Evolutionary conservation across 148 eudicot genomes (phyloP).

Genomic region (Vaccinium macrocarpon): DNA sequence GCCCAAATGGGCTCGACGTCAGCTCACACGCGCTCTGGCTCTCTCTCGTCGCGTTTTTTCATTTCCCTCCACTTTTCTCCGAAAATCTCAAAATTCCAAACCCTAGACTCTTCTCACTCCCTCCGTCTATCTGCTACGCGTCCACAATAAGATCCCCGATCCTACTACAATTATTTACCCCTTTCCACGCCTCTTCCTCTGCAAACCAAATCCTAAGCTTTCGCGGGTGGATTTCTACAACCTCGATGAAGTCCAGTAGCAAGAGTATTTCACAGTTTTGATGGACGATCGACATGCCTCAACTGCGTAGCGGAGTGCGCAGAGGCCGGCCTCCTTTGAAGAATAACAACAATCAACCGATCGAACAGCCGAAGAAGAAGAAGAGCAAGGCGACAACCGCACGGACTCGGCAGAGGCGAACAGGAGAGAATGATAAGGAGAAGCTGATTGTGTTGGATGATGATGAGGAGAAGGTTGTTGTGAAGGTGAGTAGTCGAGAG

Average conservation of each 20-base stretch:
- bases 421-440: slow-evolving; percentile 23
- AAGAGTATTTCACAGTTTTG: slow-evolving; percentile 15
- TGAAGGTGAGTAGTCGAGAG: slow-evolving; percentile 24
- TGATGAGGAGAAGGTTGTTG: slow-evolving; percentile 27
- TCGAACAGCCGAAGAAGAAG: slow-evolving; percentile 17
- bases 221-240: neutral
- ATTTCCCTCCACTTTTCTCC: slow-evolving; percentile 30
- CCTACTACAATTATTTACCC: neutral
- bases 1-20: neutral
- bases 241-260: slow-evolving; percentile 8
- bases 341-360: neutral
- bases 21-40: neutral
- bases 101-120: slow-evolving; percentile 11
- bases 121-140: neutral
- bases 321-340: slow-evolving; percentile 45
- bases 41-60: neutral
- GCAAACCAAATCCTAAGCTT: neutral
- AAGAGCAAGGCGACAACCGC: neutral
- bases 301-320: slow-evolving; percentile 67
- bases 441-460: slow-evolving; percentile 22
- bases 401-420: slow-evolving; percentile 20
- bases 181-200: neutral
- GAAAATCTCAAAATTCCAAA: slow-evolving; percentile 15
- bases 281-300: slow-evolving; percentile 57
- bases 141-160: neutral